Base-by-base conservation (phyloP, 1,139 yeast genomes). In the Saccharomyces hybrid region DNA sequence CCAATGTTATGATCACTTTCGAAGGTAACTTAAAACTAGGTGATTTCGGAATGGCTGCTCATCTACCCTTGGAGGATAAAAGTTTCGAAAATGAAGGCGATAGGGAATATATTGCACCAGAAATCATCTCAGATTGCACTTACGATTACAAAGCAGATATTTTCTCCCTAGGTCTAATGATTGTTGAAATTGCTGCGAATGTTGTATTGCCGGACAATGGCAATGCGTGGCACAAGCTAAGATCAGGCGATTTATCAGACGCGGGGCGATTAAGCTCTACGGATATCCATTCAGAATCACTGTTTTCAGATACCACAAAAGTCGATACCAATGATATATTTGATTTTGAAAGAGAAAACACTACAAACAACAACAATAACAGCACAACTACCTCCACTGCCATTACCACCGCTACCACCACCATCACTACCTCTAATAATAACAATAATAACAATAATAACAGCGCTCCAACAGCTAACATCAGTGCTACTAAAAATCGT, bases 41-140 rank as follows among this genome's bases (percentile, higher is more conserved):
- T 29, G 86, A 82, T 64, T 82, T 82, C 64, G 87, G 87, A 34
- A 79, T 82, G 82, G 85, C 87, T 13, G 84, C 79, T 66, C 80
- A 72, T 66, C 83, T 69, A 50, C 75, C 76, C 1, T 61, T 72
- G 25, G 62, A 74, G n/a, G 68, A 69, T 28, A 76, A 75, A 7
- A 70, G 76, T 59, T 80, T 89, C 65, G 99, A 93, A 70, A 80
- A 96, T 60, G 99, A 95, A 71, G 99, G 99, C 32, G 99, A 95
- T 69, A 78, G 99, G 50, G 96, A 93, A 70, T 93, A 93, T 70
- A 93, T 93, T 71, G 99, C 99, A 0, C 99, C 99, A 0, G 99
- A 93, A 69, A 84, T 93, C 42, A 83, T 93, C 55, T 83, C 91
- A 46, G 83, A 81, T 55, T 90, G 89, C 65, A 78, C 81, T 53